Evolutionary conservation across 257 asterid species (phyloP).

Genomic region (Asclepias syriaca): DNA sequence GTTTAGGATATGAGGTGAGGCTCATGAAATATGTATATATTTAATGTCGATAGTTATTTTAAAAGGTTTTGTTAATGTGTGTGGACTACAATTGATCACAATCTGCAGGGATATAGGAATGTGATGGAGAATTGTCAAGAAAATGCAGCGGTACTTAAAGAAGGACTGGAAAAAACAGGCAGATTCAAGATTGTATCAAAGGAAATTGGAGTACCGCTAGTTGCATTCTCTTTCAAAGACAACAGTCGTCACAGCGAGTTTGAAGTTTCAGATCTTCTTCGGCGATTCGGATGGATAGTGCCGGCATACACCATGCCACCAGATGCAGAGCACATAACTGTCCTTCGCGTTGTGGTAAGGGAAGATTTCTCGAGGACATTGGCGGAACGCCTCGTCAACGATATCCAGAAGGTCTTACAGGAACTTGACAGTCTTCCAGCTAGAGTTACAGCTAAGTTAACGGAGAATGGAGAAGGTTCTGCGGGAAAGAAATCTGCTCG

Average conservation of each 20-base stretch:
- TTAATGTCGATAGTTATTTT: not conserved
- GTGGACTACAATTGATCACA: not conserved
- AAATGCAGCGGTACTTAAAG: constrained; percentile 59
- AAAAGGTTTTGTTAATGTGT: too few species aligned
- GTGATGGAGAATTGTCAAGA: constrained; percentile 83
- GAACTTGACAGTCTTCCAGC: constrained; percentile 68
- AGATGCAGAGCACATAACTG: constrained; percentile 72
- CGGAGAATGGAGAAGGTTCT: constrained; percentile 11
- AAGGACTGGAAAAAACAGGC: constrained; percentile 64
- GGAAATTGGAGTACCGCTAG: constrained; percentile 80
- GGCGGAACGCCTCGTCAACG: constrained; percentile 71
- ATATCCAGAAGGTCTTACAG: constrained; percentile 61
- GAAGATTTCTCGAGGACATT: constrained; percentile 83
- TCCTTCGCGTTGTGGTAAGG: constrained; percentile 68
- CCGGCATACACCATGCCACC: constrained; percentile 96
- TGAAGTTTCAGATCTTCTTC: constrained; percentile 59
- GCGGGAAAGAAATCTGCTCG: constrained; percentile 42
- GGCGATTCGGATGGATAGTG: constrained; percentile 82
- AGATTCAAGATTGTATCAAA: constrained; percentile 69
- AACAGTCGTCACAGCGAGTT: constrained; percentile 62
- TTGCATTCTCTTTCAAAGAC: constrained; percentile 87
- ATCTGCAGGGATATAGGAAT: constrained; percentile 57
- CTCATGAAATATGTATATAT: not conserved
- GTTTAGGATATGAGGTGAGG: constrained; percentile 68
- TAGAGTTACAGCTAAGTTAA: constrained; percentile 47